These are phyloP conservation scores for Volvox africanus DNA, from an alignment of 139 green algal genomes.

Conservation along the genomic window DNA sequence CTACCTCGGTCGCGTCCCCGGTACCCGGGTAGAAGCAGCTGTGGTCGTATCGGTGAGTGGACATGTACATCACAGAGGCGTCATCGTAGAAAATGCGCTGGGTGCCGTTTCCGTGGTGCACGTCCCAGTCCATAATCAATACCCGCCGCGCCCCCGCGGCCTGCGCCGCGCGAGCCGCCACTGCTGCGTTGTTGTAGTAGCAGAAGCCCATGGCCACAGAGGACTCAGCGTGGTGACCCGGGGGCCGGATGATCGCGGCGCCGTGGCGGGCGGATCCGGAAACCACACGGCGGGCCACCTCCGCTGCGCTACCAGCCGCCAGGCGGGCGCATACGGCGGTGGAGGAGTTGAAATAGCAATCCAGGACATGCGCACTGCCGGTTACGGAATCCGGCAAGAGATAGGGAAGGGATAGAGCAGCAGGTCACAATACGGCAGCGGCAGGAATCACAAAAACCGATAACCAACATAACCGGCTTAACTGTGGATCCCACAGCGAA, in stretches of 20 bases:
- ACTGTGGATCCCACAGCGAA: no score
- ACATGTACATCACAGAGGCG: slow-evolving; percentile 83
- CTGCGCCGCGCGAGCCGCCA: slow-evolving; percentile 68
- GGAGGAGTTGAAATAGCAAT: slow-evolving; percentile 82
- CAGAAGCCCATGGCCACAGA: slow-evolving; percentile 88
- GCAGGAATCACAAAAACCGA: no score
- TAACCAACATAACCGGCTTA: no score
- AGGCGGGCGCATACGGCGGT: slow-evolving; percentile 74
- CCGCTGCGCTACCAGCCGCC: slow-evolving; percentile 76
- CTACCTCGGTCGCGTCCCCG: slow-evolving; percentile 51
- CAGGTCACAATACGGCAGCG: no score
- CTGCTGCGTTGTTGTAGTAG: slow-evolving; percentile 88
- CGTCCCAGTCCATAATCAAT: slow-evolving; percentile 87
- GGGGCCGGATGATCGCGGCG: slow-evolving; percentile 64
- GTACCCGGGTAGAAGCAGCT: slow-evolving; percentile 76
- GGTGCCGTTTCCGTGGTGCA: slow-evolving; percentile 88
- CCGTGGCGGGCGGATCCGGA: slow-evolving; percentile 57
- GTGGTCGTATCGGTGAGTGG: slow-evolving; percentile 73
- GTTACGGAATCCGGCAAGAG: neutral
- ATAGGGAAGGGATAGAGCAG: no score
- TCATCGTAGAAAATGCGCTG: slow-evolving; percentile 85
- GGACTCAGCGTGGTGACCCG: slow-evolving; percentile 83
- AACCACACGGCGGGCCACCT: slow-evolving; percentile 65
- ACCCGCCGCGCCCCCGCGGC: slow-evolving; percentile 63
- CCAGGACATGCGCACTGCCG: slow-evolving; percentile 50